phyloP scores from a whole-genome alignment of 2,329 filamentous ascomycete species.

The Pyrenophora tritici-repentis region DNA sequence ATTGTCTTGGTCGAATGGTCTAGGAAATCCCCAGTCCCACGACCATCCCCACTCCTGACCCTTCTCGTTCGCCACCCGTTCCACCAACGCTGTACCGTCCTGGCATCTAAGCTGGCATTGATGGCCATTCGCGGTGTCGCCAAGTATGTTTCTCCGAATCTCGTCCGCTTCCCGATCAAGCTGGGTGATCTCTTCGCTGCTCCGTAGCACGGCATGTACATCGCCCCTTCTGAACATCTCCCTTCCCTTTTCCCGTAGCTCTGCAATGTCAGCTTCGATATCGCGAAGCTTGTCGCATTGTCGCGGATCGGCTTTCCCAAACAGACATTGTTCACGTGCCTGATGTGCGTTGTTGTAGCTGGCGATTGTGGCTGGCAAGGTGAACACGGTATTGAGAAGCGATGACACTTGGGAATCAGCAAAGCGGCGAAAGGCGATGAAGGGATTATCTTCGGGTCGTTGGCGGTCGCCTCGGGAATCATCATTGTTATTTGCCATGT shows the following conservation, averaged over 20 bases:
- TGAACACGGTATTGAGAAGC: conserved; percentile 58
- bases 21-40: conserved; percentile 44
- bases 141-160: conserved; percentile 33
- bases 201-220: conserved; percentile 30
- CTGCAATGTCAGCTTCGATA: conserved; percentile 27
- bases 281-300: conserved; percentile 34
- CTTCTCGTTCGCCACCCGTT: conserved; percentile 37
- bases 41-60: conserved; percentile 43
- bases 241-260: conserved; percentile 30
- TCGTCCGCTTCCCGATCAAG: conserved; percentile 34
- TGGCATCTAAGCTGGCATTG: background rate
- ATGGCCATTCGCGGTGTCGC: conserved; percentile 3
- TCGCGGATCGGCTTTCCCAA: conserved; percentile 35
- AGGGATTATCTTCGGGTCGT: conserved; percentile 54
- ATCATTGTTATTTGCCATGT: conserved; percentile 32
- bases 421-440: conserved; percentile 65
- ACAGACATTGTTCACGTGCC: conserved; percentile 40
- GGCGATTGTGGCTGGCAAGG: conserved; percentile 42
- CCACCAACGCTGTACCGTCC: conserved; percentile 28
- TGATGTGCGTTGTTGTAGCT: conserved; percentile 38
- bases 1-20: conserved; percentile 29
- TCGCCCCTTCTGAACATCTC: conserved; percentile 37
- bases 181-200: conserved; percentile 41
- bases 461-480: conserved; percentile 20
- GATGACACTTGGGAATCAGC: conserved; percentile 63